Base-by-base conservation (phyloP, 257 asterid genomes). In the Euphrasia confusa region DNA sequence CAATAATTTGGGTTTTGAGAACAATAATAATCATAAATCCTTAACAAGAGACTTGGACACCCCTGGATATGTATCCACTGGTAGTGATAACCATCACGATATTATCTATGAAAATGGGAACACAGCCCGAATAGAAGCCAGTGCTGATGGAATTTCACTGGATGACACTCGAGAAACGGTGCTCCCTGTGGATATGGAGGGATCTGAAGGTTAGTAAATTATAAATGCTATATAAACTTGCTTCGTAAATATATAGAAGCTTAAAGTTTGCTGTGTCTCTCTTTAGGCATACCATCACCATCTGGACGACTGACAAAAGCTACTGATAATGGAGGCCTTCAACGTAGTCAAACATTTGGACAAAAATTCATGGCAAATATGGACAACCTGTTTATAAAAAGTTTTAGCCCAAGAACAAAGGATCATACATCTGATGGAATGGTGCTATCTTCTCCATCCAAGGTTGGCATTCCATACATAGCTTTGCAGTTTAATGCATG, bases 321-420 rank as follows among this genome's bases (percentile, higher is more conserved):
- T 72, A 65, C 75, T 58, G 86, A 77, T 62, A 69, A 64, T 26
- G 90, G 71, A 72, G 84, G 80, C 60, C 71, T 89, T 65, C 94
- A 83, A 70, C 94, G 90, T 64, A 87, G 54, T 84, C 99, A 89
- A 78, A 87, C 99, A 65, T 61, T 93, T 37, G 99, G 99, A 58
- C 99, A 93, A 76, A 93, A 83, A 63, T 70, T 93, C 70, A 93
- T 93, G 97, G 96, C 90, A 61, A 88, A 87, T 80, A 75, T 86
- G 97, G 98, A 91, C 70, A 91, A 84, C 69, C 57, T 83, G 72
- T 83, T 93, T 69, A 52, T 70, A 66, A 87, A 96, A 82, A 89
- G 88, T 76, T 93, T 85, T 80, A 75, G 96, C 63, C 78, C 96
- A 57, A 93, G 82, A 73, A 74, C 92, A 0, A 93, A 82, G 76